These are phyloP conservation scores for Ceratocystis alfenasii DNA, from an alignment of 2,329 filamentous ascomycete genomes.

Conservation along the genomic window DNA sequence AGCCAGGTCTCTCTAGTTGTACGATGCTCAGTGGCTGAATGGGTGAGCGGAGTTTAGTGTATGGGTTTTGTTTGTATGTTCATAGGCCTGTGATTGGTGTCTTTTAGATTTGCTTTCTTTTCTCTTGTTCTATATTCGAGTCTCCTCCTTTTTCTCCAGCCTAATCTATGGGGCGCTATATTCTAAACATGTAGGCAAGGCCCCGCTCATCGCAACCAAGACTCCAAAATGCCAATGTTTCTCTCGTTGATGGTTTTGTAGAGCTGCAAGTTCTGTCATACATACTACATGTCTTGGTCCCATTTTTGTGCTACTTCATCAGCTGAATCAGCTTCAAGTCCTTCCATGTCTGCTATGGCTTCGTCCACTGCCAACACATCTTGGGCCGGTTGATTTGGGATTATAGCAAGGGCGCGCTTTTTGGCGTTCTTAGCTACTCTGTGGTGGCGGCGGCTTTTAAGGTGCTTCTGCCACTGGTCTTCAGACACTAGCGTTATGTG, in stretches of 20 bases:
- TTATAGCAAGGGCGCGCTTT: conserved; percentile 30
- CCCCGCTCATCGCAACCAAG: neutral
- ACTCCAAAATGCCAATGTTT: neutral
- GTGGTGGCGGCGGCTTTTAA: conserved; percentile 31
- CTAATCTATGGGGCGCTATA: neutral
- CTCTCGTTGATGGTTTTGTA: neutral
- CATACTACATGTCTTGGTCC: neutral
- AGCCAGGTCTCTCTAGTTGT: neutral
- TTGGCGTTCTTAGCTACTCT: conserved; percentile 29
- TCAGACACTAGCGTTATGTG: conserved; percentile 49
- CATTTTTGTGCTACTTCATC: neutral
- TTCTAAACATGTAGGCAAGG: neutral
- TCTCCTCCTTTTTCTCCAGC: neutral
- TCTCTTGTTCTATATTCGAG: conserved; percentile 3
- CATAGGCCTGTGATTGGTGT: conserved; percentile 1
- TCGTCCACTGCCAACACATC: conserved; percentile 10
- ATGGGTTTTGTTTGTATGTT: conserved; percentile 4
- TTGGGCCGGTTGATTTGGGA: conserved; percentile 19
- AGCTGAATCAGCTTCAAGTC: neutral
- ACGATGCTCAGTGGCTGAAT: neutral
- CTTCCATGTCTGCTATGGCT: neutral
- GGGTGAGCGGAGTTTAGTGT: conserved; percentile 10
- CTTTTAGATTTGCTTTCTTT: conserved; percentile 9
- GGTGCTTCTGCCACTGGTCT: conserved; percentile 34
- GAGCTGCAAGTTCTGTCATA: neutral